Conservation (phyloP, 129 eudicot species). For the Cynara cardunculus region DNA sequence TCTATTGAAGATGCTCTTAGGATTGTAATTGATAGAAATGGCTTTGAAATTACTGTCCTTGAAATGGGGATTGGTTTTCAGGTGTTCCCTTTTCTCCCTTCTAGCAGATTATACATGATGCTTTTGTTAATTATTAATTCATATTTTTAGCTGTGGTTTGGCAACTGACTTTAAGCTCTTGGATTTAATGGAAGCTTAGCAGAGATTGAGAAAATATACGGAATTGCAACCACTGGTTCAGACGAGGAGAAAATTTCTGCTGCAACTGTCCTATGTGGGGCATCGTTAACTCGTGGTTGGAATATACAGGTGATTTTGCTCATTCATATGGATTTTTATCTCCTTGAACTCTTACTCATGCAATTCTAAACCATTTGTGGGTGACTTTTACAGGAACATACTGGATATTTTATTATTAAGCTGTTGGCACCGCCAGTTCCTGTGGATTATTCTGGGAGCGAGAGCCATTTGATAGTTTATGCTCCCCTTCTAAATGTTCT, state of each 20-base stretch:
- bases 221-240: slow-evolving; percentile 76
- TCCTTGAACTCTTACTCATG: not conserved
- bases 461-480: slow-evolving; percentile 69
- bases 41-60: not conserved
- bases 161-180: slow-evolving; percentile 61
- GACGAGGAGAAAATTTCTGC: slow-evolving; percentile 88
- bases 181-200: slow-evolving; percentile 85
- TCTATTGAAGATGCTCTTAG: too few species aligned
- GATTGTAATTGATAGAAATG: too few species aligned
- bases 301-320: slow-evolving; percentile 69
- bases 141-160: slow-evolving; percentile 25
- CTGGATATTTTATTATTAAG: slow-evolving; percentile 55
- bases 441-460: slow-evolving; percentile 63
- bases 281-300: slow-evolving; percentile 95
- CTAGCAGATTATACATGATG: slow-evolving; percentile 31
- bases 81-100: slow-evolving; percentile 12
- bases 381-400: slow-evolving; percentile 66
- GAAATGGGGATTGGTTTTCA: slow-evolving; percentile 13
- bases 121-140: not conserved
- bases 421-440: slow-evolving; percentile 85
- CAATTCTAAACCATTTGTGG: not conserved
- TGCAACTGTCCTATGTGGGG: slow-evolving; percentile 89
- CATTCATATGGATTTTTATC: not conserved
- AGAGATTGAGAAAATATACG: slow-evolving; percentile 84
- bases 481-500: slow-evolving; percentile 81